Conservation (phyloP, 2,329 filamentous ascomycete genomes). For the Alternaria sp. region DNA sequence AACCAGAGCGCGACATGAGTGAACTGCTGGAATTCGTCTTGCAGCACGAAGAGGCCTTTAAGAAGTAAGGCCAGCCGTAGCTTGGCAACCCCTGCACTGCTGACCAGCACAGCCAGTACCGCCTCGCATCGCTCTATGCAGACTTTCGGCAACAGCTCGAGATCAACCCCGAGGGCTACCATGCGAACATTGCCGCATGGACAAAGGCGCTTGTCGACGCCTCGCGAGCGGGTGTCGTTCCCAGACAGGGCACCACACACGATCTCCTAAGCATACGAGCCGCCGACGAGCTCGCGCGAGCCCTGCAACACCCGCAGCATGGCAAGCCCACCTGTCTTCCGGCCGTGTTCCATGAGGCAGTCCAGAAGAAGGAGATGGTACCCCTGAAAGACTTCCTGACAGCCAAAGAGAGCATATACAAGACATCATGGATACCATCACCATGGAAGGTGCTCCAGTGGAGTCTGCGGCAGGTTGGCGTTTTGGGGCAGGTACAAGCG, state of each 20-base stretch:
- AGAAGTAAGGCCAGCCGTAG: conserved; percentile 47
- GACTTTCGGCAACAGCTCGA: conserved; percentile 79
- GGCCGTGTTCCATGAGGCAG: conserved; percentile 78
- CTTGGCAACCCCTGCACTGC: neutral
- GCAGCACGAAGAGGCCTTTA: conserved; percentile 60
- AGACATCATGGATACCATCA: conserved; percentile 71
- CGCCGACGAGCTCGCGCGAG: conserved; percentile 71
- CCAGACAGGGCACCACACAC: conserved; percentile 50
- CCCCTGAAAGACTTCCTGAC: conserved; percentile 73
- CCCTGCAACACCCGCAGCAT: conserved; percentile 78
- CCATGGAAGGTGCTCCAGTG: conserved; percentile 78
- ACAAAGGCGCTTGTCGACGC: conserved; percentile 76
- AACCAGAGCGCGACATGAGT: conserved; percentile 60
- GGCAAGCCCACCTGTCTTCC: conserved; percentile 84
- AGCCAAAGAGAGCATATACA: conserved; percentile 75
- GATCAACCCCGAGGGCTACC: conserved; percentile 85
- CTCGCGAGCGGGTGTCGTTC: conserved; percentile 68
- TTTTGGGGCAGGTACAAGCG: conserved; percentile 60
- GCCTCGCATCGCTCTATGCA: conserved; percentile 86
- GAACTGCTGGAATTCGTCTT: conserved; percentile 71
- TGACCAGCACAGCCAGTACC: conserved; percentile 64
- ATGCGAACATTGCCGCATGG: conserved; percentile 83
- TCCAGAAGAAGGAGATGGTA: conserved; percentile 74
- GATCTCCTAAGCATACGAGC: conserved; percentile 62
- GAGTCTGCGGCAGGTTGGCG: conserved; percentile 73